These are phyloP conservation scores for Plasmodium falciparum DNA, from an alignment of 169 alveolate genomes.

Conservation along the genomic window DNA sequence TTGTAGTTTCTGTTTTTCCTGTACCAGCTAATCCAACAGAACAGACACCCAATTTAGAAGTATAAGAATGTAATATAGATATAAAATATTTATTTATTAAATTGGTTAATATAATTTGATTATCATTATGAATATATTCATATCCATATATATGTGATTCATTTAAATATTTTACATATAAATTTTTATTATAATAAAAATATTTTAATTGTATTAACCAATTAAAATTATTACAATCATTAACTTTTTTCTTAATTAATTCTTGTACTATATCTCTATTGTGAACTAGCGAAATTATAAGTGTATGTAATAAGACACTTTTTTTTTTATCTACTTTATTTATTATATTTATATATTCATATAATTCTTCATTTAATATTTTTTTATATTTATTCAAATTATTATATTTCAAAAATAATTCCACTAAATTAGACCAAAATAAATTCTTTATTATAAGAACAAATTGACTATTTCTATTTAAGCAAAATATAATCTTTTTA, in stretches of 20 bases:
- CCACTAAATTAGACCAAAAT: slow-evolving; percentile 71
- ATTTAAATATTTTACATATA: slow-evolving; percentile 67
- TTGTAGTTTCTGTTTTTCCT: slow-evolving; percentile 99
- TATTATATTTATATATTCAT: slow-evolving; percentile 67
- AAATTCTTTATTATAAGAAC: slow-evolving; percentile 59
- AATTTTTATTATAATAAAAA: slow-evolving; percentile 61
- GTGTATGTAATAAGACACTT: slow-evolving; percentile 69
- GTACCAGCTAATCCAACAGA: slow-evolving; percentile 99
- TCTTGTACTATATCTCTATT: slow-evolving; percentile 70
- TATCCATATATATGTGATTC: slow-evolving; percentile 95
- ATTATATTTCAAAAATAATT: slow-evolving; percentile 54
- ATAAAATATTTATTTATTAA: slow-evolving; percentile 98
- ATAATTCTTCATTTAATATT: slow-evolving; percentile 60
- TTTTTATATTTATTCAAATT: slow-evolving; percentile 56
- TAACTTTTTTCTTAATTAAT: slow-evolving; percentile 66
- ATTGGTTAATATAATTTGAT: slow-evolving; percentile 97
- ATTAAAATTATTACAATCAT: slow-evolving; percentile 54
- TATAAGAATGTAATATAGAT: slow-evolving; percentile 96
- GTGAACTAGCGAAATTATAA: slow-evolving; percentile 67
- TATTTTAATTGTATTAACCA: slow-evolving; percentile 74
- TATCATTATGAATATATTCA: slow-evolving; percentile 97
- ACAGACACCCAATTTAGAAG: slow-evolving; percentile 96
- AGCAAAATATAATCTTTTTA: slow-evolving; percentile 41
- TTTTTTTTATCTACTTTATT: slow-evolving; percentile 66
- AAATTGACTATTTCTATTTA: slow-evolving; percentile 68